Percentiles rank a stretch among this genome's conserved stretches.
Conservation (phyloP, 2,329 filamentous ascomycete species). For the Aciculosporium take region DNA sequence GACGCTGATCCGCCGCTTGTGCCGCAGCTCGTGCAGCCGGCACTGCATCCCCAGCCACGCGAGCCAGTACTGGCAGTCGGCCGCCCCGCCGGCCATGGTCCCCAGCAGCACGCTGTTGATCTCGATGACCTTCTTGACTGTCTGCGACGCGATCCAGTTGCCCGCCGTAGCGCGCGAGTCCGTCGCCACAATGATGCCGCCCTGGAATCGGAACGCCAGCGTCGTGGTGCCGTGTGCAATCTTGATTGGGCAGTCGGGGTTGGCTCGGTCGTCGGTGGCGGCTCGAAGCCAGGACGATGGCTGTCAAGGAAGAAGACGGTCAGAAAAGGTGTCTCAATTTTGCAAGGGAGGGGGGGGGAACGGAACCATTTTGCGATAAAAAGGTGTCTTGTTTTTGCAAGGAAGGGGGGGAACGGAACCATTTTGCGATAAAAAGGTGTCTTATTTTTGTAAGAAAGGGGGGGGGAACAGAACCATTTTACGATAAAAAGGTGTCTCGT, state of each 20-base stretch:
- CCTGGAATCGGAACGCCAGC: conserved; percentile 93
- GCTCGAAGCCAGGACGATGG: conserved; percentile 90
- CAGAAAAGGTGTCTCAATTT: too few relatives aligned
- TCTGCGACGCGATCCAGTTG: conserved; percentile 99
- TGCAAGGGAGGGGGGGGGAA: too few relatives aligned
- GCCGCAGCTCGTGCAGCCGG: conserved; percentile 94
- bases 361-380: too few relatives aligned
- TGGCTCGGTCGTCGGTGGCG: conserved; percentile 91
- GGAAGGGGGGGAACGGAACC: too few relatives aligned
- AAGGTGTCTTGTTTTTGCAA: too few relatives aligned
- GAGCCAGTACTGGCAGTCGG: conserved; percentile 99
- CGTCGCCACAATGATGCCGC: conserved; percentile 94
- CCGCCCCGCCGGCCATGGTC: conserved; percentile 96
- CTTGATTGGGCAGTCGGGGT: conserved; percentile 97
- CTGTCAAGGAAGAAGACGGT: conserved; percentile 27
- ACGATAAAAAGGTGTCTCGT: too few relatives aligned
- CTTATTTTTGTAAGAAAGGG: too few relatives aligned
- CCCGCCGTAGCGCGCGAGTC: conserved; percentile 94
- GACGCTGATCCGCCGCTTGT: conserved; percentile 97
- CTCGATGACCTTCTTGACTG: conserved; percentile 99
- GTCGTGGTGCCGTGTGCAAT: conserved; percentile 98
- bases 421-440: too few relatives aligned
- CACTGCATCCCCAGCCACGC: conserved; percentile 98
- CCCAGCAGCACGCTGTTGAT: conserved; percentile 89
- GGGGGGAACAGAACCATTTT: too few relatives aligned